phyloP scores from a whole-genome alignment of 2,329 filamentous ascomycete species.

The Colletotrichum theobromicola region DNA sequence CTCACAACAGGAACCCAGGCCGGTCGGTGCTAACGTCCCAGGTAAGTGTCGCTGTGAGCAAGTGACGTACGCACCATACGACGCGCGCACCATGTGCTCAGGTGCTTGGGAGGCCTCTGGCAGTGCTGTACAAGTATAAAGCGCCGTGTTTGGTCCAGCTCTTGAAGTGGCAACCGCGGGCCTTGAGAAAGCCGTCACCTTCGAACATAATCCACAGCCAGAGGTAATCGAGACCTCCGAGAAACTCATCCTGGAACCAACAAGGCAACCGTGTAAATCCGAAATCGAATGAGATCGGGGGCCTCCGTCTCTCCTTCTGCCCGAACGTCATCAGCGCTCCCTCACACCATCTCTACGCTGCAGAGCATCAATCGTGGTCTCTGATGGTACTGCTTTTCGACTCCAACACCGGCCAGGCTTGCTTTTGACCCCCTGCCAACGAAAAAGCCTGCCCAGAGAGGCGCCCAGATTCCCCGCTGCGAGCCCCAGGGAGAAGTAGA shows the following conservation, averaged over 20 bases:
- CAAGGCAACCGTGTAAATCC: not conserved
- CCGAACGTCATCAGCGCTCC: not conserved
- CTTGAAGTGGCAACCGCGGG: not conserved
- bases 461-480: not conserved
- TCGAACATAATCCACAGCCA: not conserved
- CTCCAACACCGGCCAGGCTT: not conserved
- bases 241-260: not conserved
- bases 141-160: conserved; percentile 13
- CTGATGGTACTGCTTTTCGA: not conserved
- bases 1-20: not conserved
- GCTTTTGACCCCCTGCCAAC: not conserved
- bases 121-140: conserved; percentile 13
- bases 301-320: not conserved
- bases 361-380: not conserved
- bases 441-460: conserved; percentile 9
- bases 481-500: not conserved
- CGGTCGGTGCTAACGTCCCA: not conserved
- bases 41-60: not conserved
- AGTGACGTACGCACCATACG: conserved; percentile 15
- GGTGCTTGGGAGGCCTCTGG: conserved; percentile 15
- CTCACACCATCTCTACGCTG: conserved; percentile 6
- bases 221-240: not conserved
- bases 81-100: not conserved
- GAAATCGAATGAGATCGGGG: conserved; percentile 1
- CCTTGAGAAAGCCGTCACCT: not conserved